Percentiles rank a stretch among this genome's conserved stretches.
phyloP scores from a whole-genome alignment of 768 basidiomycete genomes.

The Lentinula guzmanii region DNA sequence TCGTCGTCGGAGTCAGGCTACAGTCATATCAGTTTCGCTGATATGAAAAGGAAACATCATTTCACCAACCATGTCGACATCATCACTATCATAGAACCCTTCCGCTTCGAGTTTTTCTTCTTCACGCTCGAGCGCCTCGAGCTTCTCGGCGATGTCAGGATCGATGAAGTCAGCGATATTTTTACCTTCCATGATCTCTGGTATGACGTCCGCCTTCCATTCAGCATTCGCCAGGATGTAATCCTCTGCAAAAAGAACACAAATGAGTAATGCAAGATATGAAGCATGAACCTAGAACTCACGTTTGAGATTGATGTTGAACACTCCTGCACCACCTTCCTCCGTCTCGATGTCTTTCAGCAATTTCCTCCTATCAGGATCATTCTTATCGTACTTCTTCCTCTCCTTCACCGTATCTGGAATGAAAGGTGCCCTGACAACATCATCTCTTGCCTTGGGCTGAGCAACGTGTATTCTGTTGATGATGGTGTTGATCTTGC shows the following conservation, averaged over 20 bases:
- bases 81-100: conserved; percentile 88
- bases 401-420: conserved; percentile 75
- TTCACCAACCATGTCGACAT: conserved; percentile 65
- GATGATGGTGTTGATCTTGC: conserved; percentile 84
- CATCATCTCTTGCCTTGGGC: conserved; percentile 87
- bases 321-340: conserved; percentile 87
- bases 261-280: neutral
- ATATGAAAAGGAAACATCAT: neutral
- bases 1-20: conserved; percentile 72
- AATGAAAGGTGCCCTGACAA: conserved; percentile 82
- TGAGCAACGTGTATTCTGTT: conserved; percentile 96
- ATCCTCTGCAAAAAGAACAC: conserved; percentile 54
- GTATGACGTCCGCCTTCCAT: conserved; percentile 96
- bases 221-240: conserved; percentile 79
- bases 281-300: conserved; percentile 22
- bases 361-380: conserved; percentile 67
- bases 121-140: conserved; percentile 94
- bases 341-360: conserved; percentile 81
- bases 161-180: conserved; percentile 99
- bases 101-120: conserved; percentile 92
- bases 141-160: conserved; percentile 93
- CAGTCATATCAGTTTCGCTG: neutral
- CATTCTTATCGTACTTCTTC: conserved; percentile 82
- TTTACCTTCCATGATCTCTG: conserved; percentile 99
- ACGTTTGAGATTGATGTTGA: conserved; percentile 89